phyloP scores from a whole-genome alignment of 2,329 filamentous ascomycete genomes.

The Ophiostoma quercus region DNA sequence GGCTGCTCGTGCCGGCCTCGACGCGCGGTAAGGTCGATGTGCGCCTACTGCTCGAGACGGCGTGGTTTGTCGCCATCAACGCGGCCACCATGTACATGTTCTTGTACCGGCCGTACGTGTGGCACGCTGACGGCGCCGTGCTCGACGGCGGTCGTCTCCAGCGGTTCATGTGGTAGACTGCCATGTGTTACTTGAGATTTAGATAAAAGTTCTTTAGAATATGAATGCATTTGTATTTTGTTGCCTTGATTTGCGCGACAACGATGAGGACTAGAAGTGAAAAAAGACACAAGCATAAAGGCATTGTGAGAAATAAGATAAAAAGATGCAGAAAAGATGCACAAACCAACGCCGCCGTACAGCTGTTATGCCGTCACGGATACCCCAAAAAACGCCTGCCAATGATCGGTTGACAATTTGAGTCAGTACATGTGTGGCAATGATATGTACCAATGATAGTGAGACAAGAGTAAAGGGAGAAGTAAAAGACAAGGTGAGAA shows the following conservation, averaged over 20 bases:
- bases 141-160: constrained; percentile 57
- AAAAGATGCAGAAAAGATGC: not conserved
- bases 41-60: constrained; percentile 55
- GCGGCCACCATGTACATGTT: constrained; percentile 65
- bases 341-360: not conserved
- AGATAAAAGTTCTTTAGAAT: not conserved
- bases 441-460: not conserved
- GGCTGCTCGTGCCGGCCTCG: constrained; percentile 63
- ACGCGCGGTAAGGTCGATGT: constrained; percentile 37
- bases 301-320: constrained; percentile 1
- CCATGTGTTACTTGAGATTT: not conserved
- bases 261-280: not conserved
- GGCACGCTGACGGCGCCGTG: constrained; percentile 50
- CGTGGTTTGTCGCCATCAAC: constrained; percentile 65
- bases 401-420: constrained; percentile 3
- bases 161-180: constrained; percentile 71
- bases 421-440: not conserved
- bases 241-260: not conserved
- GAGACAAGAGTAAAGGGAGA: not conserved
- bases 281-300: not conserved
- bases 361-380: not conserved
- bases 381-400: constrained; percentile 12
- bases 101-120: constrained; percentile 61
- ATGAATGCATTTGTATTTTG: not conserved
- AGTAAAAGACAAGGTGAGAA: not conserved